These are phyloP conservation scores for Trametes versicolor DNA, from an alignment of 1,284 basidiomycete genomes.

Conservation along the genomic window DNA sequence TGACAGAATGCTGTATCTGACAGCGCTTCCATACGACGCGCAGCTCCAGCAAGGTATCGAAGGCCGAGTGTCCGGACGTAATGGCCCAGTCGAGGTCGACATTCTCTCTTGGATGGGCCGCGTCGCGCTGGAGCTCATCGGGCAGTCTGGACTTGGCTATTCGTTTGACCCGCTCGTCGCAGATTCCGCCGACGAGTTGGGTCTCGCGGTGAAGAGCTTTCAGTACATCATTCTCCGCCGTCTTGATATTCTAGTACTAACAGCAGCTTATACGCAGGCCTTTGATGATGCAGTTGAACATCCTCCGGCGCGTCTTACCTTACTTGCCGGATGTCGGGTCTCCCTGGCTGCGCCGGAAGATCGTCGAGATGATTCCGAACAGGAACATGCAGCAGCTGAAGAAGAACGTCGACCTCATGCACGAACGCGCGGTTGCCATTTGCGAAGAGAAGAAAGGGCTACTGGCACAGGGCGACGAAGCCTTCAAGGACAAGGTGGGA, in stretches of 20 bases:
- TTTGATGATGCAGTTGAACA: background rate
- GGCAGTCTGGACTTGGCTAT: constrained; percentile 42
- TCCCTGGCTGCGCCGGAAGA: constrained; percentile 9
- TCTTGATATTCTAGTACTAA: background rate
- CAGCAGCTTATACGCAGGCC: background rate
- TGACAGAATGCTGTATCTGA: background rate
- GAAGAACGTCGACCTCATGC: constrained; percentile 34
- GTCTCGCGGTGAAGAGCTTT: constrained; percentile 43
- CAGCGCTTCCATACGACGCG: background rate
- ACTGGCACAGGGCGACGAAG: constrained; percentile 40
- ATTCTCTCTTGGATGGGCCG: constrained; percentile 41
- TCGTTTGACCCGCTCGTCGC: constrained; percentile 39
- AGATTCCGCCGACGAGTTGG: constrained; percentile 34
- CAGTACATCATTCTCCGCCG: constrained; percentile 36
- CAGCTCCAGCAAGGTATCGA: constrained; percentile 33
- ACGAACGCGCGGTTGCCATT: constrained; percentile 31
- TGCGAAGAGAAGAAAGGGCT: constrained; percentile 37
- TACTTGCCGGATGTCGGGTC: constrained; percentile 1
- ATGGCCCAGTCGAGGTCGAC: constrained; percentile 34
- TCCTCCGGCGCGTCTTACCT: background rate
- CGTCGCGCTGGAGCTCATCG: constrained; percentile 42
- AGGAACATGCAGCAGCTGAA: constrained; percentile 26
- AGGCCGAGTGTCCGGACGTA: constrained; percentile 6
- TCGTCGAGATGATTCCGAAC: constrained; percentile 34
- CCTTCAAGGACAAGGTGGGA: constrained; percentile 35